Conservation (phyloP, 2,329 filamentous ascomycete species). For the Botrytis tulipae region DNA sequence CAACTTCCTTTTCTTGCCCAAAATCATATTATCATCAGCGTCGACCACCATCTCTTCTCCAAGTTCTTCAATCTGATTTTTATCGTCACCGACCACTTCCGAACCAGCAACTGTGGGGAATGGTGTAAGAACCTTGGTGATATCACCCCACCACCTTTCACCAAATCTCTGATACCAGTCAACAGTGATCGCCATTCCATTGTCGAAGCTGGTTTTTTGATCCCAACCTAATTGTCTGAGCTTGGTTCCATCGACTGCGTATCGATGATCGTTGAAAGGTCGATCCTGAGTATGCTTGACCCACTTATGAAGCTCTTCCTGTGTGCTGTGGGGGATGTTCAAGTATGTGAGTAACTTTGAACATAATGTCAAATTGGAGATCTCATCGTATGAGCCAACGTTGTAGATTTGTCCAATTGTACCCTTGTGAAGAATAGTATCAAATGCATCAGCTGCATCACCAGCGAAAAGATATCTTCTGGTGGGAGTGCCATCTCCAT, state of each 20-base stretch:
- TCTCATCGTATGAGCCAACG: constrained; percentile 73
- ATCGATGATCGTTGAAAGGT: constrained; percentile 74
- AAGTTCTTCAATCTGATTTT: constrained; percentile 35
- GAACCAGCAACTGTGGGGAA: constrained; percentile 60
- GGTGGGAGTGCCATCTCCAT: constrained; percentile 73
- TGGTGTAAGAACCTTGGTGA: constrained; percentile 65
- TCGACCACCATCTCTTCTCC: constrained; percentile 34
- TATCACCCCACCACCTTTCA: constrained; percentile 70
- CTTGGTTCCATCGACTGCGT: constrained; percentile 69
- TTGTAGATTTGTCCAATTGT: constrained; percentile 76
- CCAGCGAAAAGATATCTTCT: constrained; percentile 75
- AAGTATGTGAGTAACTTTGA: constrained; percentile 62
- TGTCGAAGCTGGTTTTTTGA: constrained; percentile 62
- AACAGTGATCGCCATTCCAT: constrained; percentile 63
- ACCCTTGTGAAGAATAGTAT: constrained; percentile 79
- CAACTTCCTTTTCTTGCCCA: constrained; percentile 32
- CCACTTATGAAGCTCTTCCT: constrained; percentile 58
- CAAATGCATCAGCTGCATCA: constrained; percentile 78
- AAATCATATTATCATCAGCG: constrained; percentile 29
- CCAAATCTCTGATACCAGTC: constrained; percentile 68
- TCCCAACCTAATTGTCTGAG: constrained; percentile 66
- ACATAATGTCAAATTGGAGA: constrained; percentile 72
- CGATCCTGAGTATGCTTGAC: constrained; percentile 75
- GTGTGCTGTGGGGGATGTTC: constrained; percentile 50
- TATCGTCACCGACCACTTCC: constrained; percentile 48